Percentiles rank a stretch among this genome's conserved stretches.
Evolutionary conservation across 768 basidiomycete species (phyloP).

Genomic region (Suillus paluster): DNA sequence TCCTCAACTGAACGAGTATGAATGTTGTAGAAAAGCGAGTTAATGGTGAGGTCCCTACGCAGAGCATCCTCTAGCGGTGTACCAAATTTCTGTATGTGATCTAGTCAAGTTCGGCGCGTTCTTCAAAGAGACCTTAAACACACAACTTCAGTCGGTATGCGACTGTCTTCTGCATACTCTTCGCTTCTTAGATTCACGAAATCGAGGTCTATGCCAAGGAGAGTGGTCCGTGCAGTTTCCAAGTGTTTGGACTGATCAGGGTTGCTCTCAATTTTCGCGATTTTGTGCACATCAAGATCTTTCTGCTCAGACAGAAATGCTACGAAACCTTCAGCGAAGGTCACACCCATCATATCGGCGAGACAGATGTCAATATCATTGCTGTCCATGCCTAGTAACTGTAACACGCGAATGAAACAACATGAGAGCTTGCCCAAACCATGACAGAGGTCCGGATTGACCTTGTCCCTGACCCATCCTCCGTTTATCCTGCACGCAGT

Average conservation of each 20-base stretch:
- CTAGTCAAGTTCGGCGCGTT: constrained; percentile 11
- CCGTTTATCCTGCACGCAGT: constrained; percentile 91
- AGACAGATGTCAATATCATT: constrained; percentile 96
- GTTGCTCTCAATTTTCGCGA: constrained; percentile 89
- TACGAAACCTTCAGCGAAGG: constrained; percentile 83
- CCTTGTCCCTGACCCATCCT: constrained; percentile 99
- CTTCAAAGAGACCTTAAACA: constrained; percentile 31
- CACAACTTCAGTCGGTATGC: constrained; percentile 90
- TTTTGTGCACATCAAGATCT: constrained; percentile 44
- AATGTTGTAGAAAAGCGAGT: constrained; percentile 94
- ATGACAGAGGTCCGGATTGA: constrained; percentile 37
- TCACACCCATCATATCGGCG: constrained; percentile 84
- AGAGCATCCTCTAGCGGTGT: constrained; percentile 91
- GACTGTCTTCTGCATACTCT: constrained; percentile 83
- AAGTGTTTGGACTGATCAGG: constrained; percentile 98
- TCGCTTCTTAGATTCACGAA: constrained; percentile 94
- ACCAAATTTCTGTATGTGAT: constrained; percentile 71
- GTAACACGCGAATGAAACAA: constrained; percentile 14
- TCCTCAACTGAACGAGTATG: constrained; percentile 88
- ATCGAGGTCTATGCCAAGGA: constrained; percentile 85
- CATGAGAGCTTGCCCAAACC: constrained; percentile 15
- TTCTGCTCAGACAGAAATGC: constrained; percentile 48
- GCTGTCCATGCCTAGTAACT: constrained; percentile 83
- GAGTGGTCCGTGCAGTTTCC: constrained; percentile 86
- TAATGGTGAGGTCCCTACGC: constrained; percentile 93